Conservation (phyloP, 2,329 filamentous ascomycete genomes). For the Sporothrix humicola region DNA sequence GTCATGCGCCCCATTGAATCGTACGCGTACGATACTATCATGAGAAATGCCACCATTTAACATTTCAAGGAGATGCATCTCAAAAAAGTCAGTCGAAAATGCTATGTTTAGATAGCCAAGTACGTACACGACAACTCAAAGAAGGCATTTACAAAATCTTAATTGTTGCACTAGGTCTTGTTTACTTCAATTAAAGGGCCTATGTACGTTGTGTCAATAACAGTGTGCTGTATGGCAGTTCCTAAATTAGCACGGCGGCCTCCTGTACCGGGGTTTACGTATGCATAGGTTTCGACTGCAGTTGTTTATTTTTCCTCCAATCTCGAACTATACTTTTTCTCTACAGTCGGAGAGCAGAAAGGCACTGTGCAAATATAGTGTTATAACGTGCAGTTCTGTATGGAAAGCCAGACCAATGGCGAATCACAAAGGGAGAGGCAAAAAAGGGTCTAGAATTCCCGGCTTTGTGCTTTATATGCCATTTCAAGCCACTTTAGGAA, state of each 20-base stretch:
- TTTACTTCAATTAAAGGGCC: neutral
- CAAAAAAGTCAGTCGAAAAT: neutral
- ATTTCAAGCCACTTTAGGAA: neutral
- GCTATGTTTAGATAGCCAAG: neutral
- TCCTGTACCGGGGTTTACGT: neutral
- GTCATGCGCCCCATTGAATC: too few relatives aligned
- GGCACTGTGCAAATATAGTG: neutral
- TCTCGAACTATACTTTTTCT: neutral
- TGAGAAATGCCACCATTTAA: neutral
- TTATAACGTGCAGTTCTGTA: too few relatives aligned
- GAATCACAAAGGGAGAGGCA: neutral
- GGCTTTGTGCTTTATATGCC: neutral
- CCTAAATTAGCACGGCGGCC: neutral
- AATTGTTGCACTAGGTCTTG: neutral
- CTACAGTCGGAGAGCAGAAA: neutral
- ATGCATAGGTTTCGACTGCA: neutral
- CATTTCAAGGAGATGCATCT: neutral
- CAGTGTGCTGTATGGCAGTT: too few relatives aligned
- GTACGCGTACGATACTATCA: neutral
- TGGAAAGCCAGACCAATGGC: too few relatives aligned
- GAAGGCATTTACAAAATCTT: neutral
- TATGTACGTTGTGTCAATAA: neutral
- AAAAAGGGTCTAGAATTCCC: conserved; percentile 16
- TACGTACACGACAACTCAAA: too few relatives aligned
- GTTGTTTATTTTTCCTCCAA: neutral